Evolutionary conservation across 177 flowering plant genomes (phyloP), one percentile per base, ranked within the genome.

Genomic region (Telopea speciosissima): DNA sequence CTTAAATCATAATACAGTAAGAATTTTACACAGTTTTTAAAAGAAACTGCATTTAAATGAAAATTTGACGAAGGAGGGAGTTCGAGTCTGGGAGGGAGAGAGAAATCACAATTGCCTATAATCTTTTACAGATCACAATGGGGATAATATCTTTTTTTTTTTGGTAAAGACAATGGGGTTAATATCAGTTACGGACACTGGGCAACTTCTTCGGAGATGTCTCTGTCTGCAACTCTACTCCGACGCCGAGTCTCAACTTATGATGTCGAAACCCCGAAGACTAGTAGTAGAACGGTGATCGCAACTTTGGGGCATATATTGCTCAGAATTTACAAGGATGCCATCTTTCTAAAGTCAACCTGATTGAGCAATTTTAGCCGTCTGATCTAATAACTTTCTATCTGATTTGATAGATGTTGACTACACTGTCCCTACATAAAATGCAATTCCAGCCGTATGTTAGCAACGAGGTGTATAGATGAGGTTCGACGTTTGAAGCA

Each of bases 131-230:
- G n/a, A n/a, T n/a, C n/a, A n/a, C n/a, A n/a, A n/a, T n/a, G n/a
- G n/a, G n/a, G n/a, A n/a, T n/a, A n/a, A n/a, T n/a, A n/a, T n/a
- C n/a, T n/a, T n/a, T n/a, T n/a, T n/a, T n/a, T n/a, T n/a, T n/a
- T n/a, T n/a, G n/a, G n/a, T n/a, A n/a, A n/a, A n/a, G n/a, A n/a
- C n/a, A n/a, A n/a, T 10, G 23, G 24, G 5, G 24, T 9, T 22
- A 1, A 3, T 22, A n/a, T 21, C 52, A 58, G 9, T 17, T 21
- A 8, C 7, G 12, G 54, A 14, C 21, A 22, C 21, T 44, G 52
- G 22, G 24, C 68, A 21, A 13, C 68, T 65, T 40, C 52, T 17
- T 67, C 70, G 58, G 70, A 67, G 28, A 67, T 49, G 61, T 67
- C 28, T 40, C 28, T 40, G 42, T 63, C 66, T 14, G 40, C 1